A percentile compares a stretch with the other conserved stretches of the same genome.
Conservation (phyloP, 441 rosid genomes). For the Eutrema salsugineum region DNA sequence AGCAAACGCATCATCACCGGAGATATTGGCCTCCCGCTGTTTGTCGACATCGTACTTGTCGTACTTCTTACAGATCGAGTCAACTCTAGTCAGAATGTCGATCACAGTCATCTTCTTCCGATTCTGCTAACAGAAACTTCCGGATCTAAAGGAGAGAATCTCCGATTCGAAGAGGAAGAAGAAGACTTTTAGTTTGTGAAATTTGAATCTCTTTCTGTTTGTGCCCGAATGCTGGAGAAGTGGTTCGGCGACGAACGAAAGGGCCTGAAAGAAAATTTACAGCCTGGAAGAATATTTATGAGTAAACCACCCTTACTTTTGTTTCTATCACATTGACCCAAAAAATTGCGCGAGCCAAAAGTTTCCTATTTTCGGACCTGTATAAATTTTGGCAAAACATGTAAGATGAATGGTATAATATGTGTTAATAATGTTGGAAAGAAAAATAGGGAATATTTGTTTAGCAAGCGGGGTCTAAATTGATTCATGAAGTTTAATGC, state of each 20-base stretch:
- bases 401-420: no score
- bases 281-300: slow-evolving; percentile 9
- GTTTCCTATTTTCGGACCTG: neutral
- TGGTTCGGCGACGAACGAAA: slow-evolving; percentile 13
- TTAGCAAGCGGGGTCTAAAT: neutral
- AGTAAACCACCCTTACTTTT: neutral
- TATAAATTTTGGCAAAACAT: neutral
- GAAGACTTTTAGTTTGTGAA: slow-evolving; percentile 1
- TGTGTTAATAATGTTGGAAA: no score
- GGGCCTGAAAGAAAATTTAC: slow-evolving; percentile 11
- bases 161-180: slow-evolving; percentile 11
- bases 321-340: neutral
- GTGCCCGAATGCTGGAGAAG: neutral
- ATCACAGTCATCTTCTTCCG: slow-evolving; percentile 77
- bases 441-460: neutral
- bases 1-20: slow-evolving; percentile 94
- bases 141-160: slow-evolving; percentile 17
- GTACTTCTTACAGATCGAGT: slow-evolving; percentile 91
- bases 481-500: neutral
- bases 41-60: slow-evolving; percentile 91
- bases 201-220: slow-evolving; percentile 7
- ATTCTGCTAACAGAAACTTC: neutral
- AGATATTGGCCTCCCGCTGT: slow-evolving; percentile 71
- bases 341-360: neutral
- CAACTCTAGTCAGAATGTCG: slow-evolving; percentile 89